Evolutionary conservation across 148 eudicot species (phyloP), one percentile per base, ranked within the genome.

Genomic region (Camellia granthamiana): DNA sequence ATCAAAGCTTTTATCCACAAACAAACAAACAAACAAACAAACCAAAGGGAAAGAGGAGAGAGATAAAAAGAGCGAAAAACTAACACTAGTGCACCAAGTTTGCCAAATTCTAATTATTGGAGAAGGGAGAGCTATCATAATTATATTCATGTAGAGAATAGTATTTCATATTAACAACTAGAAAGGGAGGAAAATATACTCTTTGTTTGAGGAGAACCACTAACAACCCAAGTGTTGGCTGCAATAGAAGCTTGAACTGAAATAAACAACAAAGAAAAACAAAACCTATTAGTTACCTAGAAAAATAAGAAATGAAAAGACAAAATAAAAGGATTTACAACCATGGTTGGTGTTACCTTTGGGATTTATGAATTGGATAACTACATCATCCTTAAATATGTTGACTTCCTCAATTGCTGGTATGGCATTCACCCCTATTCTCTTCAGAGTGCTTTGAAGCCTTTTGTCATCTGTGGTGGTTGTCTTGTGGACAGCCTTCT

Each of bases 221-320:
- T 94, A 64, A 94, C 98, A 81, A 94, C 98, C 98, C 98, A 94
- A 49, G 98, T 94, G 86, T 94, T 94, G 71, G 98, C 98, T 5
- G 91, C 87, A 84, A 92, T 88, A 14, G 98, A 90, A 61, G 98
- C 98, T 90, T 94, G 98, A 83, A 94, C 98, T 94, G 94, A 72
- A 83, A 82, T 16, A 60, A 83, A 82, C 11, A 60, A 10, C 23
- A 51, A 60, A 67, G 55, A 63, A 70, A 76, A 69, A 16, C 18
- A 75, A 65, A 51, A 52, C 10, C 4, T 18, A 14, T 43, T 16
- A 71, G 66, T 62, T 68, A 62, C 16, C 3, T 5, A 8, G 3
- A 7, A 62, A 54, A 56, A 46, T 66, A 2, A 61, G 46, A 43
- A 14, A 10, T 2, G 43, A 12, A 75, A 47, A 9, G 56, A 54